Evolutionary conservation across 495 filamentous ascomycete genomes (phyloP), one percentile per base, ranked within the genome.

Genomic region (Lepidopterella palustris): DNA sequence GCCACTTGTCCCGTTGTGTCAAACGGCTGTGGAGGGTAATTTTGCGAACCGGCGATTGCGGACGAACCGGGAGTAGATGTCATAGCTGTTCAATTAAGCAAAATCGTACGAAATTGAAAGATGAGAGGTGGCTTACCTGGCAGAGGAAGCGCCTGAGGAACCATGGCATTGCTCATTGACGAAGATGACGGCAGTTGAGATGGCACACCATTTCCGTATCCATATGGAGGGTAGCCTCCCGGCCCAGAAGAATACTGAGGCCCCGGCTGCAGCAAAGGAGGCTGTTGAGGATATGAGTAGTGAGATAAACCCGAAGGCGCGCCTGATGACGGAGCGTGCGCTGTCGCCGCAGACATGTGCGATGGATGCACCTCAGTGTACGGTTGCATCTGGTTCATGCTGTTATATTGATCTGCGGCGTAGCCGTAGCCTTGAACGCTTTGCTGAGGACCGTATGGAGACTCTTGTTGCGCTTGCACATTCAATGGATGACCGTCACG

Each of bases 1-100:
- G 90, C 87, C 29, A 93, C 73, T 73, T 98, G 93, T n/a, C 93
- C 93, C 10, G 89, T 93, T 0, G 84, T 82, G 71, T 98, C 93
- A 69, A 88, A 92, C 2, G 82, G 80, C 67, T 84, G 84, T 59
- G 79, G 74, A 9, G 78, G 77, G 29, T 62, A 63, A 45, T 42
- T 62, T 39, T 64, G 62, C 28, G 70, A 60, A 32, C 68, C 61
- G 52, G 65, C n/a, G 26, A 59, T 28, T 21, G 51, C 21, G 3
- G 51, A 15, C 40, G 61, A 28, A 25, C 27, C 35, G 39, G 67
- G 59, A 25, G 65, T 62, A n/a, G 47, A 57, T 27, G 68, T 54
- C 67, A 68, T 66, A n/a, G 70, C 64, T 70, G 18, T 48, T 39
- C 63, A 15, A 49, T 66, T 24, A 63, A 13, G 20, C 6, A 54